Base-by-base conservation (phyloP, 2,329 filamentous ascomycete species). In the Neofusicoccum ribis region DNA sequence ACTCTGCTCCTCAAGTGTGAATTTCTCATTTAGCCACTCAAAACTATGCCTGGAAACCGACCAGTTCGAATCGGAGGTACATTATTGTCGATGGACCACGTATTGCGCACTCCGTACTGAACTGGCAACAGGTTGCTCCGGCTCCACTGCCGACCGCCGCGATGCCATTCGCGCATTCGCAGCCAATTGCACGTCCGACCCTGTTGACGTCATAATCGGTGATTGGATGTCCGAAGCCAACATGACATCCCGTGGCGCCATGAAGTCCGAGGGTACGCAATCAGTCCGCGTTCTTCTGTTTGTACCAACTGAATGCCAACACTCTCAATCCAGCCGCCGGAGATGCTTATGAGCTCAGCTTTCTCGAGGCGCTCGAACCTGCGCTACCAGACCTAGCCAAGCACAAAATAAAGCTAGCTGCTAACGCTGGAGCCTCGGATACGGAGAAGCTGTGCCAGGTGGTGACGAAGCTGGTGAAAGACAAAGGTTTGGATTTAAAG, bases 301-400 rank as follows among this genome's bases (percentile, higher is more conserved):
- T 31, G 7, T 3, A 44, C 39, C 11, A 14, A 46, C 51, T 47
- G 31, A 44, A 12, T 39, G 20, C 63, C 39, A 58, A 66, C 7
- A 20, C 20, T 20, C 12, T 15, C 15, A 15, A 60, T 17, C 9
- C 14, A 73, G 70, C 67, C 8, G 69, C 72, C 39, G 63, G 69
- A 6, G 81, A 80, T 12, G 82, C 80, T 8, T 85, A 84, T 66
- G 83, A 85, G 67, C 76, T 79, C 1, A 82, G 83, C 1, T 85
- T 86, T 67, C 76, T 86, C 31, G 80, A 85, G 72, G 79, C 82
- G 6, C 77, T 81, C 12, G 76, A 75, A 39, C 79, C 79, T 2
- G 79, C 79, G 60, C 74, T 74, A 59, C 77, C 66, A 2, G 41
- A 72, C 56, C 73, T 77, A 36, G 71, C 72, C 9, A 73, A 71